Conservation (phyloP, 768 basidiomycete genomes). For the Trichaptum fuscoviolaceum region DNA sequence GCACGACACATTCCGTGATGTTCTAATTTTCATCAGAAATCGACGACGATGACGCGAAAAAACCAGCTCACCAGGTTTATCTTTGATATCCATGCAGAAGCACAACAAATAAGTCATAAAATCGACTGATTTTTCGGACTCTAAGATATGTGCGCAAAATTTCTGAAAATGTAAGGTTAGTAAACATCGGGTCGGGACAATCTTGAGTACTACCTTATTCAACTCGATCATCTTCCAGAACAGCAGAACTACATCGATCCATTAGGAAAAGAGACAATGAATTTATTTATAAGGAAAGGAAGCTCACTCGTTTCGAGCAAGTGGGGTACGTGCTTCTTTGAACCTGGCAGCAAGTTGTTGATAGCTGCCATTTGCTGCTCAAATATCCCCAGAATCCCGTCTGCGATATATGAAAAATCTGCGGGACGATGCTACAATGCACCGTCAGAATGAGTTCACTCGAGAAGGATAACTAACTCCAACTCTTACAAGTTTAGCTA, state of each 20-base stretch:
- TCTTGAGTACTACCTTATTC: slow-evolving; percentile 63
- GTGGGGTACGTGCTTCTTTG: slow-evolving; percentile 77
- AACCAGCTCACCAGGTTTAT: slow-evolving; percentile 72
- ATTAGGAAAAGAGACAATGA: slow-evolving; percentile 9
- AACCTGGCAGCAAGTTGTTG: slow-evolving; percentile 77
- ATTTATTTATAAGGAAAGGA: slow-evolving; percentile 10
- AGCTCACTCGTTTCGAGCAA: slow-evolving; percentile 72
- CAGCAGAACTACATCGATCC: slow-evolving; percentile 52
- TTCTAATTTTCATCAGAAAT: slow-evolving; percentile 38
- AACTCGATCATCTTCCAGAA: slow-evolving; percentile 91
- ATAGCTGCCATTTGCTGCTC: slow-evolving; percentile 72
- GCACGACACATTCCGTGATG: slow-evolving; percentile 89
- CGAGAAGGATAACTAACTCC: slow-evolving; percentile 6
- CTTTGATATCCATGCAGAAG: slow-evolving; percentile 84
- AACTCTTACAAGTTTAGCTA: slow-evolving; percentile 74
- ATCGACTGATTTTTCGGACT: slow-evolving; percentile 76
- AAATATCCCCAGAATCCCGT: slow-evolving; percentile 62
- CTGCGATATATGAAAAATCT: slow-evolving; percentile 82
- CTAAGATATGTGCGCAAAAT: slow-evolving; percentile 78
- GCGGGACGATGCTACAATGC: slow-evolving; percentile 71
- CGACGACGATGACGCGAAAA: neutral
- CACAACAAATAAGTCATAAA: slow-evolving; percentile 74
- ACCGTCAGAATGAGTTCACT: slow-evolving; percentile 12
- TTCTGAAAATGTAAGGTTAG: slow-evolving; percentile 49
- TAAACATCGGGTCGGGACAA: slow-evolving; percentile 5